These are phyloP conservation scores for Echites panduratus DNA, from an alignment of 257 asterid species.

Conservation along the genomic window DNA sequence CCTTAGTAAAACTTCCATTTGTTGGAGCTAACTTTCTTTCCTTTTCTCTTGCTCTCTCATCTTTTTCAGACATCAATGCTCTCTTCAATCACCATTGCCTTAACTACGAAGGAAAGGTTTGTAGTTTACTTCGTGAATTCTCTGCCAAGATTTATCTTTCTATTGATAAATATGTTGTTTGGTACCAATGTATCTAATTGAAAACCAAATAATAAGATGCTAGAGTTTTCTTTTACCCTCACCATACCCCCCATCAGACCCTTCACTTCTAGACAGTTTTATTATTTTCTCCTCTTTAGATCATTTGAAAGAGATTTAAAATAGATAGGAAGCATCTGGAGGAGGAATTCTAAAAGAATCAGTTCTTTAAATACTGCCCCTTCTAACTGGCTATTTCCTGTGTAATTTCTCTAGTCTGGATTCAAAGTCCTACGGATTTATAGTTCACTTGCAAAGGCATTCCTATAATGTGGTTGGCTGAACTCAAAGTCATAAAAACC, in stretches of 20 bases:
- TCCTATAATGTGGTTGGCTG: background rate
- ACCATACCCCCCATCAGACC: background rate
- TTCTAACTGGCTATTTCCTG: background rate
- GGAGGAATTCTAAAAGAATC: background rate
- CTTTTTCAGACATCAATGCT: conserved; percentile 68
- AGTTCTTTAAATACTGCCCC: background rate
- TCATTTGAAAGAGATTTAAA: background rate
- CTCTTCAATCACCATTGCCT: conserved; percentile 75
- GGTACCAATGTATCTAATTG: background rate
- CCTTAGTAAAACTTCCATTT: background rate
- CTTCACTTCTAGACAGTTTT: background rate
- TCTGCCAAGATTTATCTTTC: background rate
- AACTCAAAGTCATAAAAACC: no score
- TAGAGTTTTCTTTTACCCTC: background rate
- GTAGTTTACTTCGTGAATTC: conserved; percentile 20
- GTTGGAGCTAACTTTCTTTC: conserved; percentile 7
- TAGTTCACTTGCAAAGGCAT: background rate
- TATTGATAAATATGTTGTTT: background rate
- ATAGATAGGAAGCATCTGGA: background rate
- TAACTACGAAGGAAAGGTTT: conserved; percentile 87
- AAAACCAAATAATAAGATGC: background rate
- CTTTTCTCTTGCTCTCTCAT: conserved; percentile 6
- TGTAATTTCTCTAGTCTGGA: no score
- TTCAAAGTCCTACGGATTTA: no score
- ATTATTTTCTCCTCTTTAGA: background rate